These are phyloP conservation scores for Ophiostoma sp. DNA, from an alignment of 2,329 filamentous ascomycete genomes.

Conservation along the genomic window DNA sequence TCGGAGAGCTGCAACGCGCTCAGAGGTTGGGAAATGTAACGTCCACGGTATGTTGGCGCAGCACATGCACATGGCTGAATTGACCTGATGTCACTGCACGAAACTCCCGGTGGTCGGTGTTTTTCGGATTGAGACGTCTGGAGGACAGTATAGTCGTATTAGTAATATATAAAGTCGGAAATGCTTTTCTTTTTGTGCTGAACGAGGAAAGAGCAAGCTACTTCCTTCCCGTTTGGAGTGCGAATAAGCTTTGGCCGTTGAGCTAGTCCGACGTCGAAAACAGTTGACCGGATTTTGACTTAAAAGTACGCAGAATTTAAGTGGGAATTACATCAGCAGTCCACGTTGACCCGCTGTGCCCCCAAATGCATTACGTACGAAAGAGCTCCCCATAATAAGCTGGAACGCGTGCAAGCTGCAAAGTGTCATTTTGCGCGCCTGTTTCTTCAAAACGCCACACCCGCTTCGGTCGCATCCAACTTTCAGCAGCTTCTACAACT, in stretches of 20 bases:
- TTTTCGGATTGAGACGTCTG: too few relatives aligned
- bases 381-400: slow-evolving; percentile 6
- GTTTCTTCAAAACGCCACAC: background rate
- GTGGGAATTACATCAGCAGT: background rate
- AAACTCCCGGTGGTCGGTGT: too few relatives aligned
- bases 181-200: background rate
- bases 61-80: background rate
- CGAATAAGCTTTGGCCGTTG: background rate
- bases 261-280: background rate
- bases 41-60: background rate
- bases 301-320: background rate
- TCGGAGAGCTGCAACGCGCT: background rate
- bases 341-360: background rate
- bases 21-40: background rate
- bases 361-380: background rate
- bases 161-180: background rate
- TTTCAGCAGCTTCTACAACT: background rate
- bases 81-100: background rate
- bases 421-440: slow-evolving; percentile 8
- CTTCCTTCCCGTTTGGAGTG: background rate
- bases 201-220: background rate
- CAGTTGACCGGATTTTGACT: background rate
- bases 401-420: slow-evolving; percentile 6
- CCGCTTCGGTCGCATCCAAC: background rate
- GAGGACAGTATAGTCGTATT: background rate